Evolutionary conservation across 139 green algal species (phyloP), one percentile per base, ranked within the genome.

Genomic region (Microglena sp.): DNA sequence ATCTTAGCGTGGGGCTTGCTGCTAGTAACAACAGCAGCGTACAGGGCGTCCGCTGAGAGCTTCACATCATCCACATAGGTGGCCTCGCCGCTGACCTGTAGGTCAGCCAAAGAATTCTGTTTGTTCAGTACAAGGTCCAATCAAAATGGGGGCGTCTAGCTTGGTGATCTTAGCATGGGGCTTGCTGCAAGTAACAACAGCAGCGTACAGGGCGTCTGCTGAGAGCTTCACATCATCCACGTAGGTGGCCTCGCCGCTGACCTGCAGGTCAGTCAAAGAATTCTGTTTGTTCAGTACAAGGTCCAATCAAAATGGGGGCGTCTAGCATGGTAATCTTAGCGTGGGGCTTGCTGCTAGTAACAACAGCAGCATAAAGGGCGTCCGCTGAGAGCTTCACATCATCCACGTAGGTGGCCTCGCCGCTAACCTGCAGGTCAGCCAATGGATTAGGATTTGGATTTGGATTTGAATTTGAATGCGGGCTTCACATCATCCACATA

Each of bases 351-450:
- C 53, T 84, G 77, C 73, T 89, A 27, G 87, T 68, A 5, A 98
- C 85, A 7, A 96, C 81, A 0, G 84, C 88, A 0, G 72, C 89
- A 61, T 93, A 79, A 61, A 98, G 82, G 2, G 65, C 53, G 32
- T 81, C 75, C 1, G 71, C 5, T 0, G 80, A 79, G n/a, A 89
- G 73, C 36, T 77, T 72, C 6, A 96, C 80, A 69, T 98, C 93
- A 57, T 98, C 93, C 3, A 75, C 79, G 77, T 98, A 98, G 43
- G 79, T 29, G 5, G 92, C 92, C 75, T 96, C 85, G 0, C 92
- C 92, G 29, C 66, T 87, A 22, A 93, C 88, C 86, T 95, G 83
- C 0, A 30, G 5, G 21, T 3, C 60, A 55, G 18, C 63, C n/a
- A n/a, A 28, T 8, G 21, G 63, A 45, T n/a, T n/a, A n/a, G n/a